These are phyloP conservation scores for Hypoxylon fragiforme DNA, from an alignment of 495 filamentous ascomycete species.

Conservation along the genomic window DNA sequence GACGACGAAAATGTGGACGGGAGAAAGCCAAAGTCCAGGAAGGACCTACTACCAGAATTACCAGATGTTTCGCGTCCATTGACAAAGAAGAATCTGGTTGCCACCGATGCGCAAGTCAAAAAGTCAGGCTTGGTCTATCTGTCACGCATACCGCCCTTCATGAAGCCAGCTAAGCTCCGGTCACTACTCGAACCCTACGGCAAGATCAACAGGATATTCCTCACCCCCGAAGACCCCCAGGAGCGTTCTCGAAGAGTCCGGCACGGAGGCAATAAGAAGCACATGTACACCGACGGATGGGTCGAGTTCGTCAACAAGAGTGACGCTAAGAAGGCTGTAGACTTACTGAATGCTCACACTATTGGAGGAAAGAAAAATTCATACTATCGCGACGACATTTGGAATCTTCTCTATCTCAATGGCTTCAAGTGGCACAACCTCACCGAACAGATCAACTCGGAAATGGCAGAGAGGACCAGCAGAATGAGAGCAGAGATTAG, in stretches of 20 bases:
- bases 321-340: constrained; percentile 81
- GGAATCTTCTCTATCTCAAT: constrained; percentile 74
- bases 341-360: constrained; percentile 77
- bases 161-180: constrained; percentile 84
- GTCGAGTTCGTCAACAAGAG: constrained; percentile 78
- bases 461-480: constrained; percentile 80
- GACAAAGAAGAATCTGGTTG: constrained; percentile 62
- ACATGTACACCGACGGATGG: constrained; percentile 89
- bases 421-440: constrained; percentile 82
- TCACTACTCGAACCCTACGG: constrained; percentile 77
- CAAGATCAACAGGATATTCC: constrained; percentile 81
- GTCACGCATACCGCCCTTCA: constrained; percentile 89
- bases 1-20: constrained; percentile 27
- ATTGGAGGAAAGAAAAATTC: constrained; percentile 86
- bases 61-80: constrained; percentile 54
- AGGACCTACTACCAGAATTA: constrained; percentile 40
- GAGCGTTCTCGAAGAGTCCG: constrained; percentile 61
- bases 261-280: constrained; percentile 84
- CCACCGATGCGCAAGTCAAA: constrained; percentile 57
- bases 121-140: constrained; percentile 84
- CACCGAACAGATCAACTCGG: constrained; percentile 71
- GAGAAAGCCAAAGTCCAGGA: constrained; percentile 17
- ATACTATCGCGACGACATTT: constrained; percentile 92
- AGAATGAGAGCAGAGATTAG: constrained; percentile 80
- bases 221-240: constrained; percentile 75